A percentile compares a stretch with the other conserved stretches of the same genome.
These are phyloP conservation scores for Scenedesmus sp. DNA, from an alignment of 163 green algal genomes.

Conservation along the genomic window DNA sequence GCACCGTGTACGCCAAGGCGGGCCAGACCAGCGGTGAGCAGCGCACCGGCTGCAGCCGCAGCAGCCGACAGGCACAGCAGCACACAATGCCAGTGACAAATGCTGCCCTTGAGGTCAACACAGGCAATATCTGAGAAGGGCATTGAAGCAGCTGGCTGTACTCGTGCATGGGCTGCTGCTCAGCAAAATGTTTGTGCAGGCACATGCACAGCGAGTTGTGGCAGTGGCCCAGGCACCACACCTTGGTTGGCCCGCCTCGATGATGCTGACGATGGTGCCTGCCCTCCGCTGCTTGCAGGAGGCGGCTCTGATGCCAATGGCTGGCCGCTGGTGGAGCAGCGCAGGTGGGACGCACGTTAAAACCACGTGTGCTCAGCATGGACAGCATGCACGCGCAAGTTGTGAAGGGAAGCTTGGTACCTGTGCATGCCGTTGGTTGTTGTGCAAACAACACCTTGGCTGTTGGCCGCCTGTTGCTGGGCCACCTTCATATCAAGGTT, in stretches of 20 bases:
- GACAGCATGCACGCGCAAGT: too few species aligned
- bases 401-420: too few species aligned
- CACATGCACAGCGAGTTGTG: not conserved
- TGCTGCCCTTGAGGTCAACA: too few species aligned
- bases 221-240: not conserved
- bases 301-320: not conserved
- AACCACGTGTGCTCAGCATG: not conserved
- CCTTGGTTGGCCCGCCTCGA: too few species aligned
- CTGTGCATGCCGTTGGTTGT: not conserved
- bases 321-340: constrained; percentile 52
- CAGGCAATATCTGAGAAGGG: too few species aligned
- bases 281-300: not conserved
- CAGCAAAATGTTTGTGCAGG: not conserved
- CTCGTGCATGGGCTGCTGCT: not conserved
- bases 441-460: too few species aligned
- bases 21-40: constrained; percentile 46
- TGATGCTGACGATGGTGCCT: not conserved
- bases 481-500: too few species aligned
- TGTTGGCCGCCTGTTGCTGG: too few species aligned
- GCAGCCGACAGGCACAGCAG: not conserved
- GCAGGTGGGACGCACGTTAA: constrained; percentile 14
- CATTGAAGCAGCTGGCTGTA: too few species aligned
- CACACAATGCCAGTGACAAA: not conserved
- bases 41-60: not conserved
- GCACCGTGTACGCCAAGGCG: constrained; percentile 62